A percentile compares a stretch with the other conserved stretches of the same genome.
Evolutionary conservation across 495 filamentous ascomycete genomes (phyloP).

Genomic region (Neurospora sublineolata): DNA sequence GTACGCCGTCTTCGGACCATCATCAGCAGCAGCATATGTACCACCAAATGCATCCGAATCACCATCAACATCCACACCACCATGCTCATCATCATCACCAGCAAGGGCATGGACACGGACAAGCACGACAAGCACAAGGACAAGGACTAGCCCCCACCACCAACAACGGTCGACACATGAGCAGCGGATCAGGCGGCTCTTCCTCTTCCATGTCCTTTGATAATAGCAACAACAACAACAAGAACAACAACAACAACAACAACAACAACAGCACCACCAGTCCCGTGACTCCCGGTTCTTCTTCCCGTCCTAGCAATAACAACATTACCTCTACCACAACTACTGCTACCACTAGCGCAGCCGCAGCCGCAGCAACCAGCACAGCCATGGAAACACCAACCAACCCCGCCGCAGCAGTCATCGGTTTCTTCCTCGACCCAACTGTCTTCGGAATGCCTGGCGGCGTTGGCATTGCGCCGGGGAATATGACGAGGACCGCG

Average conservation of each 20-base stretch:
- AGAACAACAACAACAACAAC: not conserved
- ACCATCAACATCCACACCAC: slow-evolving; percentile 34
- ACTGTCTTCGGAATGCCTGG: not conserved
- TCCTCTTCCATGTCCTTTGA: not conserved
- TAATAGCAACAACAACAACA: not conserved
- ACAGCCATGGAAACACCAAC: not conserved
- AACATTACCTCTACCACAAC: not conserved
- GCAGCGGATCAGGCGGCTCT: slow-evolving; percentile 4
- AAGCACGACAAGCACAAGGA: slow-evolving; percentile 19
- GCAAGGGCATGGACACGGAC: slow-evolving; percentile 15
- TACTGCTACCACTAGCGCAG: not conserved
- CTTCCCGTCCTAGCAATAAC: not conserved
- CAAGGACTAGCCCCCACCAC: slow-evolving; percentile 20
- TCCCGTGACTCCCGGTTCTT: not conserved
- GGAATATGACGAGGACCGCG: not conserved
- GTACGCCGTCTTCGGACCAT: slow-evolving; percentile 30
- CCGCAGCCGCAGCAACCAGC: not conserved
- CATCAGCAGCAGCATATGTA: slow-evolving; percentile 20
- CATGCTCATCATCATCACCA: slow-evolving; percentile 27
- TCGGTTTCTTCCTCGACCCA: not conserved
- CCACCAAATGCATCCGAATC: slow-evolving; percentile 5
- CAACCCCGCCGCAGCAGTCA: not conserved
- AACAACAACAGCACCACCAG: not conserved
- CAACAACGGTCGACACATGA: slow-evolving; percentile 18
- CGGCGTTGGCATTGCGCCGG: not conserved